Evolutionary conservation across 2,329 filamentous ascomycete species (phyloP).

Genomic region (Aspergillus pseudoglaucus): DNA sequence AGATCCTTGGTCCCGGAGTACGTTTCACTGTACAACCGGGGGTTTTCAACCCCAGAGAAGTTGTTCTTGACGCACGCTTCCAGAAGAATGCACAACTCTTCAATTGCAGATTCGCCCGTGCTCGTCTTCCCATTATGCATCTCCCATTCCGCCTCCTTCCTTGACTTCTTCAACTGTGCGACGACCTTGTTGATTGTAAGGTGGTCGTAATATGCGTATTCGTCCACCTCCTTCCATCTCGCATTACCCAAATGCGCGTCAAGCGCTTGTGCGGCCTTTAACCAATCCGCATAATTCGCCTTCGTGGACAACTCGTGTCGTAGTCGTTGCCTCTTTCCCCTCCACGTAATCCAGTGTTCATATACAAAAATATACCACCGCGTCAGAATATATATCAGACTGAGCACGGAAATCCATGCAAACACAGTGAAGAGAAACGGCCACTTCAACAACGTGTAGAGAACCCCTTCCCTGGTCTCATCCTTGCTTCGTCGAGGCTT

Average conservation of each 20-base stretch:
- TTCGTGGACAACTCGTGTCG: slow-evolving; percentile 65
- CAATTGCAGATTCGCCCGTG: slow-evolving; percentile 47
- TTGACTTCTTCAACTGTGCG: slow-evolving; percentile 57
- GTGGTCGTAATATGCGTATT: slow-evolving; percentile 76
- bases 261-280: slow-evolving; percentile 67
- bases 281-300: slow-evolving; percentile 76
- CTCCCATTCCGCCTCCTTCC: slow-evolving; percentile 35
- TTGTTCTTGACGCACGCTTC: slow-evolving; percentile 97
- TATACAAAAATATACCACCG: slow-evolving; percentile 86
- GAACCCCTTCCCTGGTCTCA: slow-evolving; percentile 88
- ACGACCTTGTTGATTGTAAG: slow-evolving; percentile 73
- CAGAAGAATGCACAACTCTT: slow-evolving; percentile 69
- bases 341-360: slow-evolving; percentile 86
- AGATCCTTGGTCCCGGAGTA: slow-evolving; percentile 97
- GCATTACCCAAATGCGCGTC: slow-evolving; percentile 73
- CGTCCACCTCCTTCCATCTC: slow-evolving; percentile 44
- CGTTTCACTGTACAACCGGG: slow-evolving; percentile 90
- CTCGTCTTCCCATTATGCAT: slow-evolving; percentile 20
- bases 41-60: slow-evolving; percentile 90
- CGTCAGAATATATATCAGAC: slow-evolving; percentile 69
- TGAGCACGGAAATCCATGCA: slow-evolving; percentile 71
- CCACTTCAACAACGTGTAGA: slow-evolving; percentile 88
- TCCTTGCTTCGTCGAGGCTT: slow-evolving; percentile 59
- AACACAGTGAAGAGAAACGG: slow-evolving; percentile 75
- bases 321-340: slow-evolving; percentile 67